Conservation (phyloP, 2,329 filamentous ascomycete genomes). For the Trichoderma sp. region DNA sequence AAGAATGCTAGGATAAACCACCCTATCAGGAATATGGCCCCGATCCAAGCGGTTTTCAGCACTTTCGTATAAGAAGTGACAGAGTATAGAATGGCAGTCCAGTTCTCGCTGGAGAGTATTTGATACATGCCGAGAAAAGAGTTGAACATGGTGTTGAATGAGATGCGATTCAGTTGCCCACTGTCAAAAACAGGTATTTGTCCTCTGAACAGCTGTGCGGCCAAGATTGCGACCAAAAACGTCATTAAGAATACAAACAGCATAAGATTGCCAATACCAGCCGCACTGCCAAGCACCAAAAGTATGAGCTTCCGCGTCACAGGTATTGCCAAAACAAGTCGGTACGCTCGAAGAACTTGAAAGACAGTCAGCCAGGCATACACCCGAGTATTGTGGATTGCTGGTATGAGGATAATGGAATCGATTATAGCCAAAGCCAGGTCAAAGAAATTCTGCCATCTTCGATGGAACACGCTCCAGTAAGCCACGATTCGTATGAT, state of each 20-base stretch:
- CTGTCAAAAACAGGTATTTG: slow-evolving; percentile 70
- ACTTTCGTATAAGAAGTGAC: slow-evolving; percentile 70
- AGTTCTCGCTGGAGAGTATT: slow-evolving; percentile 92
- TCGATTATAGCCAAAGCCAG: slow-evolving; percentile 79
- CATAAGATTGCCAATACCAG: slow-evolving; percentile 91
- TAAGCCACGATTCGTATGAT: slow-evolving; percentile 75
- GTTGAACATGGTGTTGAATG: slow-evolving; percentile 91
- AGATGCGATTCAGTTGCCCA: slow-evolving; percentile 69
- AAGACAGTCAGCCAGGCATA: slow-evolving; percentile 93
- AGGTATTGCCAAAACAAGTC: slow-evolving; percentile 85
- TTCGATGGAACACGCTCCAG: slow-evolving; percentile 78
- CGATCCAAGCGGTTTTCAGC: slow-evolving; percentile 85
- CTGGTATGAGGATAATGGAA: slow-evolving; percentile 81
- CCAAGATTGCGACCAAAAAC: slow-evolving; percentile 91
- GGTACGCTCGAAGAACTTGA: slow-evolving; percentile 89
- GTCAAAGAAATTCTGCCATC: slow-evolving; percentile 78
- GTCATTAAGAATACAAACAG: slow-evolving; percentile 96
- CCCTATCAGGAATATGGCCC: slow-evolving; percentile 84
- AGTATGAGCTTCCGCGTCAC: slow-evolving; percentile 85
- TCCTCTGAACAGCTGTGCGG: slow-evolving; percentile 88
- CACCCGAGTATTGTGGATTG: slow-evolving; percentile 71
- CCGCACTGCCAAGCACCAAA: slow-evolving; percentile 86
- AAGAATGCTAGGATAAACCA: slow-evolving; percentile 98
- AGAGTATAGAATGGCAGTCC: slow-evolving; percentile 85
- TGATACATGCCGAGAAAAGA: slow-evolving; percentile 98